Conservation (phyloP, 2,329 filamentous ascomycete species). For the Pezicula neosporulosa region DNA sequence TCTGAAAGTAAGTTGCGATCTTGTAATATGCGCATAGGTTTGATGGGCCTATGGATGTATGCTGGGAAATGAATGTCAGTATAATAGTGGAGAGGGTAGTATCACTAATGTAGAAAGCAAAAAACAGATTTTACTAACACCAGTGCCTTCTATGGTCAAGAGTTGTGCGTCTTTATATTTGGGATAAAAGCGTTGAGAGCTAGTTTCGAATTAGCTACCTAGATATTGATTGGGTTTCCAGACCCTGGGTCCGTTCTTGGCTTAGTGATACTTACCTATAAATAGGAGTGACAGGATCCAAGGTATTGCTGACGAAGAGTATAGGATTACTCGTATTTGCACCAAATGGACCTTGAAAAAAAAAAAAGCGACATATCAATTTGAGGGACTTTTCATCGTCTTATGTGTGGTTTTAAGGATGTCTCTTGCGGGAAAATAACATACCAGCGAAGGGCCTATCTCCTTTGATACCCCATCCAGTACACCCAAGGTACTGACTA, state of each 20-base stretch:
- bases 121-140: slow-evolving; percentile 41
- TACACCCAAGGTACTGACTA: slow-evolving; percentile 26
- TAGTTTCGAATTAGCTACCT: slow-evolving; percentile 3
- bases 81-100: no score
- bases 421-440: neutral
- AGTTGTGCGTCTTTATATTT: slow-evolving; percentile 40
- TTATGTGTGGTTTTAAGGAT: neutral
- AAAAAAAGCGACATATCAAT: no score
- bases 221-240: neutral
- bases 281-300: slow-evolving; percentile 28
- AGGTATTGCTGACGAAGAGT: slow-evolving; percentile 28
- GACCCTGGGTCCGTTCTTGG: neutral
- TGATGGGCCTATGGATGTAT: slow-evolving; percentile 32
- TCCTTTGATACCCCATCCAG: slow-evolving; percentile 23
- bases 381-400: neutral
- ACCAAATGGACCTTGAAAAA: slow-evolving; percentile 20
- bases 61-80: slow-evolving; percentile 30
- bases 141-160: slow-evolving; percentile 44
- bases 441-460: slow-evolving; percentile 8
- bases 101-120: slow-evolving; percentile 20
- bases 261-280: neutral
- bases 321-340: slow-evolving; percentile 27
- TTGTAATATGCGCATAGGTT: slow-evolving; percentile 25
- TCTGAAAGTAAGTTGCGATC: slow-evolving; percentile 33
- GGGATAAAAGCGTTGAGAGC: slow-evolving; percentile 21